Base-by-base conservation (phyloP, 352 stramenopile genomes). In the Sclerospora graminicola region DNA sequence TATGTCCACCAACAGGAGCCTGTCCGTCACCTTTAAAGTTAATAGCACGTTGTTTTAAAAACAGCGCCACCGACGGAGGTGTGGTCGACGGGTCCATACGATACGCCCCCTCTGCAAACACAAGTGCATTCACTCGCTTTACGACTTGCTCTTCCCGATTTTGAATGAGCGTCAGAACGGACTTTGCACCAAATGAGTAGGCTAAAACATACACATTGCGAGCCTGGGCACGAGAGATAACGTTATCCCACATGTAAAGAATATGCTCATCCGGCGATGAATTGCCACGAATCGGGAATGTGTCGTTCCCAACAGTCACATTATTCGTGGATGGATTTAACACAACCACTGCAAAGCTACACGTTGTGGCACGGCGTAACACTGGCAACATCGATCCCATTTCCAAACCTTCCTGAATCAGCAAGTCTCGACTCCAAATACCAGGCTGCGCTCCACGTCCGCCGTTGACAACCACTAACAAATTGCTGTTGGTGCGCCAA, bases 301-400 rank as follows among this genome's bases (percentile, higher is more conserved):
- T 51, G 26, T 79, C 52, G 43, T 78, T 77, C 29, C 41, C 57
- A 23, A 85, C 57, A 8, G 61, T 86, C 34, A 86, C 69, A 33
- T 66, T 85, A 54, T 85, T 86, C 1, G 65, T 89, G 21, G 73
- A 82, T 7, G 77, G 77, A 21, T 89, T 87, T 4, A 87, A 43
- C 32, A 89, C 75, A 2, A 57, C 64, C 23, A 87, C 71, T 1
- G 57, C 69, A 34, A 84, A 82, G 1, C 61, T 65, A 13, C 57
- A 57, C 4, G 49, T 35, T 24, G 65, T 55, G 0, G 77, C 77
- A 5, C 54, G 56, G 13, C 67, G 70, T 41, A 84, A 75, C 8
- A 81, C 63, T 5, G 77, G 77, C 18, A 89, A 49, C 77, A 89
- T 89, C 0, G 77, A 89, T 13, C 77, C 77, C 13, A 85, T 57